phyloP scores from a whole-genome alignment of 2,329 filamentous ascomycete genomes.

The Fusarium fujikuroi region DNA sequence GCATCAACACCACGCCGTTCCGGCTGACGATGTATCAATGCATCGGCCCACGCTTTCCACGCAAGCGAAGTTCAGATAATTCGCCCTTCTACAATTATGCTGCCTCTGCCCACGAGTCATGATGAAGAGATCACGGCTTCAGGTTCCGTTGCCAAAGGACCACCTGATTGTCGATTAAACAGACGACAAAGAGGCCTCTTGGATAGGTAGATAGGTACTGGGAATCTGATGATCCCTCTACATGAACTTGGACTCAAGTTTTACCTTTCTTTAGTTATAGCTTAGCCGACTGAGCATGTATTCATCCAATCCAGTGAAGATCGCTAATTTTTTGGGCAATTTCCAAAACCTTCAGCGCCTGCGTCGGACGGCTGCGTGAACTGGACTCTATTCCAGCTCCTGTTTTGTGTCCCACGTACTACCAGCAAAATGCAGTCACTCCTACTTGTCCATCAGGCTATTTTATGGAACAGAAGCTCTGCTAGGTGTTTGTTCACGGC shows the following conservation, averaged over 20 bases:
- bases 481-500: too few species aligned
- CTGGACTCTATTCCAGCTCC: neutral
- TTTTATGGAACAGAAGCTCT: too few species aligned
- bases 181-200: rapidly evolving
- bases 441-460: rapidly evolving
- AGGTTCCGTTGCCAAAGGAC: rapidly evolving
- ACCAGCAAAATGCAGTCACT: neutral
- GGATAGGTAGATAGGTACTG: too few species aligned
- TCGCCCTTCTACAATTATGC: rapidly evolving
- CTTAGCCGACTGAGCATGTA: rapidly evolving
- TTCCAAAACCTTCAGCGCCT: rapidly evolving
- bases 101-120: rapidly evolving
- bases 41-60: rapidly evolving
- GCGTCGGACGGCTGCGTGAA: neutral
- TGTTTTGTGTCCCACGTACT: neutral
- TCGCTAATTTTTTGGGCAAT: rapidly evolving
- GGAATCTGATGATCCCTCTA: rapidly evolving
- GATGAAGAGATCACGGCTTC: rapidly evolving
- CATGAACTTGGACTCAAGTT: rapidly evolving
- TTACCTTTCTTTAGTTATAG: rapidly evolving
- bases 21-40: too few species aligned
- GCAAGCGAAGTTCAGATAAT: too few species aligned
- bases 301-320: neutral
- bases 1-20: neutral
- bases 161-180: neutral